phyloP scores from a whole-genome alignment of 2,329 filamentous ascomycete species.

The Colletotrichum higginsianum region DNA sequence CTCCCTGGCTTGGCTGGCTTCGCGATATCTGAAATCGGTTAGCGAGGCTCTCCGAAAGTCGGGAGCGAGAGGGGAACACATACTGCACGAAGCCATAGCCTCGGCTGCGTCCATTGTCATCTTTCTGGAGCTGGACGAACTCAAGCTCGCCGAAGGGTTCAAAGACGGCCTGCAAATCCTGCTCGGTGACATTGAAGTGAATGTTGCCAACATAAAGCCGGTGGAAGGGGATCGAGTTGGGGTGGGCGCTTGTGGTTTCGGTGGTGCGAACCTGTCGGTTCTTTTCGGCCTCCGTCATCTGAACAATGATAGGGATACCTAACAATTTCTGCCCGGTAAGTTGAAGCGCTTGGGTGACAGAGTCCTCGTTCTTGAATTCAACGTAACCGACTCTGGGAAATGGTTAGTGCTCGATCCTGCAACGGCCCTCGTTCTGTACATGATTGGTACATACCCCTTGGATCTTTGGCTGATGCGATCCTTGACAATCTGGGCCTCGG shows the following conservation, averaged over 20 bases:
- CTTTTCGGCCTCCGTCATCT: constrained; percentile 99
- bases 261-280: constrained; percentile 94
- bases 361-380: constrained; percentile 97
- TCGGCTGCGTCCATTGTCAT: constrained; percentile 89
- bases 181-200: constrained; percentile 98
- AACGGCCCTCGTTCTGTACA: constrained; percentile 12
- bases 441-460: constrained; percentile 81
- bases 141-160: constrained; percentile 98
- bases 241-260: constrained; percentile 76
- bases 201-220: constrained; percentile 99
- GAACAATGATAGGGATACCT: constrained; percentile 98
- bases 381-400: constrained; percentile 91
- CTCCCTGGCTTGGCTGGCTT: constrained; percentile 91
- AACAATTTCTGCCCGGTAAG: constrained; percentile 98
- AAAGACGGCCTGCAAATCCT: constrained; percentile 95
- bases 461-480: constrained; percentile 96
- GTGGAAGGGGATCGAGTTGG: constrained; percentile 94
- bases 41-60: constrained; percentile 47
- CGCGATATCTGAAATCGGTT: constrained; percentile 79
- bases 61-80: constrained; percentile 56
- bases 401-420: constrained; percentile 54
- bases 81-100: constrained; percentile 99
- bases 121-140: constrained; percentile 97
- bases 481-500: constrained; percentile 98
- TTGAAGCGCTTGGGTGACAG: constrained; percentile 92